phyloP scores from a whole-genome alignment of 331 rosid genomes.

The Malus hybrid region DNA sequence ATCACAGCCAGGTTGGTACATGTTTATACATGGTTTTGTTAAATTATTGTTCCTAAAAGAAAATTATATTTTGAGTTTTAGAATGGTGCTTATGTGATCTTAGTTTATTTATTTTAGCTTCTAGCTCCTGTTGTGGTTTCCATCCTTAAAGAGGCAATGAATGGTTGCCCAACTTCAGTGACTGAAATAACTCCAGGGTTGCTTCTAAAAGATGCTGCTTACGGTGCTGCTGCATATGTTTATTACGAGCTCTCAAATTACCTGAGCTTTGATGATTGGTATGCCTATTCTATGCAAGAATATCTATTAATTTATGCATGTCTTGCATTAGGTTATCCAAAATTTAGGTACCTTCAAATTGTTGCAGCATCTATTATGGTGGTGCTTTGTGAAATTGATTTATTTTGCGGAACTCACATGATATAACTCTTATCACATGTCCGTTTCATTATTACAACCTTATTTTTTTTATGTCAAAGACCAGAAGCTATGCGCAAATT shows the following conservation, averaged over 20 bases:
- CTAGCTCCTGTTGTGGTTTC: slow-evolving; percentile 94
- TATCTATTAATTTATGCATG: not conserved
- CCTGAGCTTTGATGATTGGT: slow-evolving; percentile 92
- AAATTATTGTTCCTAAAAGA: not conserved
- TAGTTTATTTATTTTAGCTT: slow-evolving; percentile 43
- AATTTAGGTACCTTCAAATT: not conserved
- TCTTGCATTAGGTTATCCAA: slow-evolving; percentile 1
- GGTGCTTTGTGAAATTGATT: not conserved
- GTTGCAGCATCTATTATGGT: not conserved
- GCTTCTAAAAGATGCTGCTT: slow-evolving; percentile 97
- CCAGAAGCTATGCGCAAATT: too few species aligned
- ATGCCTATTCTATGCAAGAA: slow-evolving; percentile 14
- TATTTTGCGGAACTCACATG: not conserved
- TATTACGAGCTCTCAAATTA: slow-evolving; percentile 95
- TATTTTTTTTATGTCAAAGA: too few species aligned
- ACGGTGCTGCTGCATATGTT: slow-evolving; percentile 97
- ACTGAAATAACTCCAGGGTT: slow-evolving; percentile 80
- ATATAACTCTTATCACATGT: not conserved
- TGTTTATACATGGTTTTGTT: not conserved
- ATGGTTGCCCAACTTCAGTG: slow-evolving; percentile 65
- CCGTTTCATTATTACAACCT: too few species aligned
- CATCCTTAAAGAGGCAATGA: slow-evolving; percentile 88
- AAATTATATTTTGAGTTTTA: not conserved
- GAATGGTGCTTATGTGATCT: slow-evolving; percentile 12
- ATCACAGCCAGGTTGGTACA: slow-evolving; percentile 75